Percentiles rank a stretch among this genome's conserved stretches.
phyloP scores from a whole-genome alignment of 805 yeast species.

The Lipomyces anomalus region DNA sequence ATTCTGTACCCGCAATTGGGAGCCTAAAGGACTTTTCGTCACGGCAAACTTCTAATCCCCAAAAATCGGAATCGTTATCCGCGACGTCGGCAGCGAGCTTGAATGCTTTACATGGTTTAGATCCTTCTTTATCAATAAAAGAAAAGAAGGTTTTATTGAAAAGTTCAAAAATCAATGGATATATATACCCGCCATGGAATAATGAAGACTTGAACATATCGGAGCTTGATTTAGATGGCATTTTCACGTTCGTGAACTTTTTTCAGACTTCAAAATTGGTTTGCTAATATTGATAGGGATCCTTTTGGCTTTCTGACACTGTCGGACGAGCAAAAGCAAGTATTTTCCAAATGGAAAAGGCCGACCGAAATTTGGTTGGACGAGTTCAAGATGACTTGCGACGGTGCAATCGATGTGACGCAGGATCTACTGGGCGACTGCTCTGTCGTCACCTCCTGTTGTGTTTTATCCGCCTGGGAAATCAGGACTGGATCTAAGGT shows the following conservation, averaged over 20 bases:
- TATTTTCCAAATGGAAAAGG: slow-evolving; percentile 23
- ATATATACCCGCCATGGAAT: slow-evolving; percentile 21
- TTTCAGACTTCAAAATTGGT: slow-evolving; percentile 1
- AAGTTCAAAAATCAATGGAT: slow-evolving; percentile 16
- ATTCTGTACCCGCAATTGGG: too few relatives aligned
- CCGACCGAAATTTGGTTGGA: slow-evolving; percentile 14
- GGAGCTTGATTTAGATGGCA: background rate
- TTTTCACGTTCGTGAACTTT: slow-evolving; percentile 3
- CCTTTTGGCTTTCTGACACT: slow-evolving; percentile 22
- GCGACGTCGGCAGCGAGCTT: too few relatives aligned
- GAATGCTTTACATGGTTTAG: too few relatives aligned
- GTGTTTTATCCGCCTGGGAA: slow-evolving; percentile 42
- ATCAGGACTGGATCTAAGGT: slow-evolving; percentile 17
- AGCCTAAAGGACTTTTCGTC: too few relatives aligned
- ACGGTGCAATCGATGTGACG: slow-evolving; percentile 11
- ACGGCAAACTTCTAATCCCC: too few relatives aligned
- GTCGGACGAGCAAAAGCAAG: slow-evolving; percentile 14
- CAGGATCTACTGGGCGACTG: slow-evolving; percentile 49
- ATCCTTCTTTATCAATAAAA: slow-evolving; percentile 3
- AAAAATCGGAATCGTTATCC: too few relatives aligned
- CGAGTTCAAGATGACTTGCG: slow-evolving; percentile 3
- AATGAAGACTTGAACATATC: slow-evolving; percentile 2
- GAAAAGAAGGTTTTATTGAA: slow-evolving; percentile 10
- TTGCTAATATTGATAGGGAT: slow-evolving; percentile 16
- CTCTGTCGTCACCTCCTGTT: slow-evolving; percentile 65